Conservation (phyloP, 1,139 yeast species). For the Arxiozyma bovina region DNA sequence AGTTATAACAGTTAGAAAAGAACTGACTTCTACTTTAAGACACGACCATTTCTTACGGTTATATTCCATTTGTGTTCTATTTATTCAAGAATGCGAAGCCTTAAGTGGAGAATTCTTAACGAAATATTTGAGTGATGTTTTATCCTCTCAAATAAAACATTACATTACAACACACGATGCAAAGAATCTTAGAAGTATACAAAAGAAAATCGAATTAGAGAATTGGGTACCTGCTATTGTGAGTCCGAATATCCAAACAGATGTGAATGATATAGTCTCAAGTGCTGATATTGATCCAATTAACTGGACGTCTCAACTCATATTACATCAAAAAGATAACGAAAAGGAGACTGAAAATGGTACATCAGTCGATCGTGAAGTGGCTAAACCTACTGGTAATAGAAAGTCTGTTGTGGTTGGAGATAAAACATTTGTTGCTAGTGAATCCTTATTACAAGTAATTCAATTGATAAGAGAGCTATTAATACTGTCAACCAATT, state of each 20-base stretch:
- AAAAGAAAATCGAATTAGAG: constrained; percentile 53
- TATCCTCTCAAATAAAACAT: constrained; percentile 56
- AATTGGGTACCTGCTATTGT: constrained; percentile 68
- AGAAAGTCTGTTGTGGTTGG: constrained; percentile 36
- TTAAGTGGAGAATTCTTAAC: constrained; percentile 65
- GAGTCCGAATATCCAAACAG: constrained; percentile 40
- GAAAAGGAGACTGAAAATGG: not conserved
- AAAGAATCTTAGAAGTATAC: constrained; percentile 38
- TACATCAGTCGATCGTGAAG: not conserved
- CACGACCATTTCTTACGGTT: constrained; percentile 52
- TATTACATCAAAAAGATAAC: constrained; percentile 19
- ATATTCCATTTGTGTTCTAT: constrained; percentile 58
- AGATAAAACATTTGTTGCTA: constrained; percentile 37
- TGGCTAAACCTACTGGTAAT: constrained; percentile 21
- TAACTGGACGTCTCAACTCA: constrained; percentile 41
- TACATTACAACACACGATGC: constrained; percentile 54
- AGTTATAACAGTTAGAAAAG: constrained; percentile 68
- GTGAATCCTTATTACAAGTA: constrained; percentile 30
- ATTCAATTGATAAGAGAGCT: constrained; percentile 27
- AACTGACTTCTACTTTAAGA: constrained; percentile 52
- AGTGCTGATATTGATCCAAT: constrained; percentile 43
- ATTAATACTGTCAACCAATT: constrained; percentile 27
- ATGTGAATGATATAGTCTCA: constrained; percentile 48
- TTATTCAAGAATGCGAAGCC: constrained; percentile 75
- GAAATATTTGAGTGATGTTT: constrained; percentile 54